phyloP scores from a whole-genome alignment of 1,139 yeast genomes.

The Kodamaea anthophila region DNA sequence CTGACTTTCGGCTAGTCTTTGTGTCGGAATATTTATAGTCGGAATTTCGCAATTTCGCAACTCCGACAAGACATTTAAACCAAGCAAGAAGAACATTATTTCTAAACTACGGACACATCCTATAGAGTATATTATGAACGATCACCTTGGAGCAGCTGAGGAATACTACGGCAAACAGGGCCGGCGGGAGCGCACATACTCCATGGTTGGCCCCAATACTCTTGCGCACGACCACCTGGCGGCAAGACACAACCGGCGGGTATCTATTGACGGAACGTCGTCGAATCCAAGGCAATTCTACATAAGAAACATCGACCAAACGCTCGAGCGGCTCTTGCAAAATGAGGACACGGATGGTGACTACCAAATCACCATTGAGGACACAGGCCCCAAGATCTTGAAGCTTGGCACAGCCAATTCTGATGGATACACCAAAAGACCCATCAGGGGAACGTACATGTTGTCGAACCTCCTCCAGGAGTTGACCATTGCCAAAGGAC shows the following conservation, averaged over 20 bases:
- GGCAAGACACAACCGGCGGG: slow-evolving; percentile 34
- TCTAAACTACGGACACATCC: too few species aligned
- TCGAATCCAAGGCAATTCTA: slow-evolving; percentile 44
- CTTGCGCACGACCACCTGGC: not conserved
- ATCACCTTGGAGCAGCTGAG: slow-evolving; percentile 2
- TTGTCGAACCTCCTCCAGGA: slow-evolving; percentile 84
- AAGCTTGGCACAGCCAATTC: slow-evolving; percentile 81
- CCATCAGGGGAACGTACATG: slow-evolving; percentile 87
- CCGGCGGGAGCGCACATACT: slow-evolving; percentile 28
- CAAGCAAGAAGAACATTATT: too few species aligned
- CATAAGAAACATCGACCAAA: slow-evolving; percentile 68
- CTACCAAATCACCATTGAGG: slow-evolving; percentile 87
- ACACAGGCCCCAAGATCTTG: slow-evolving; percentile 86
- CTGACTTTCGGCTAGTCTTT: too few species aligned
- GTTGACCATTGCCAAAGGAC: slow-evolving; percentile 75
- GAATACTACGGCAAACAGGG: slow-evolving; percentile 1
- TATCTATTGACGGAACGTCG: slow-evolving; percentile 58
- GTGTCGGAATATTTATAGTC: too few species aligned
- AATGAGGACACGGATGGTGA: slow-evolving; percentile 86
- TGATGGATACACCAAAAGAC: slow-evolving; percentile 66
- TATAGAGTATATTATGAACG: too few species aligned
- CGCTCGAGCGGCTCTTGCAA: slow-evolving; percentile 61
- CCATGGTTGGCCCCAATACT: slow-evolving; percentile 31
- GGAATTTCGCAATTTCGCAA: too few species aligned
- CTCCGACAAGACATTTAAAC: too few species aligned